These are phyloP conservation scores for Xylaria intraflava DNA, from an alignment of 495 filamentous ascomycete species.

Conservation along the genomic window DNA sequence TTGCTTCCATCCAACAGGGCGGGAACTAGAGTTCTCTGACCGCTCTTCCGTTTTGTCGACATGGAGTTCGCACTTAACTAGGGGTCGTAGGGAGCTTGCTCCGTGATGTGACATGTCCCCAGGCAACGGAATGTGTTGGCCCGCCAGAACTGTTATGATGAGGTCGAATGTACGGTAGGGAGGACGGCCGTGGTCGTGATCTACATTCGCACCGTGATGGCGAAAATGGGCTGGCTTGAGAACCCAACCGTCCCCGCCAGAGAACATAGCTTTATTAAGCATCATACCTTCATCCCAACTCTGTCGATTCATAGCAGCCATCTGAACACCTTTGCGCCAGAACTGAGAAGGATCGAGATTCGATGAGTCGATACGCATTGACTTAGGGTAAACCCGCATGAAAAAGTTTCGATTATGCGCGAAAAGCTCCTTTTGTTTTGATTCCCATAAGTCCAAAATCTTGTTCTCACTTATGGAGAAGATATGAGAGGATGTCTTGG, in stretches of 20 bases:
- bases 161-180: conserved; percentile 31
- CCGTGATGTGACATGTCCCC: conserved; percentile 24
- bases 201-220: conserved; percentile 6
- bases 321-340: conserved; percentile 85
- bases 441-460: conserved; percentile 54
- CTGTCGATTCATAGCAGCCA: conserved; percentile 95
- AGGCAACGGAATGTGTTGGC: conserved; percentile 36
- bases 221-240: conserved; percentile 64
- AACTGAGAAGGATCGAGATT: conserved; percentile 78
- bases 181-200: background rate
- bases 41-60: conserved; percentile 51
- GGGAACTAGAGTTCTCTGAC: conserved; percentile 5
- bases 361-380: conserved; percentile 69
- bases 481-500: conserved; percentile 67
- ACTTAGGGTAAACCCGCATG: conserved; percentile 87
- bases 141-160: conserved; percentile 38
- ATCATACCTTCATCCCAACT: conserved; percentile 85
- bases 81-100: conserved; percentile 26
- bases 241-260: conserved; percentile 74
- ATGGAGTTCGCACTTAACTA: conserved; percentile 73
- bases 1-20: conserved; percentile 25
- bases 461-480: conserved; percentile 78
- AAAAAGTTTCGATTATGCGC: conserved; percentile 73
- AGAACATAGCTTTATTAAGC: conserved; percentile 91
- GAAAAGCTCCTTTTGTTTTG: conserved; percentile 55